Base-by-base conservation (phyloP, 2,329 filamentous ascomycete species). In the Acephala macrosclerotiorum region DNA sequence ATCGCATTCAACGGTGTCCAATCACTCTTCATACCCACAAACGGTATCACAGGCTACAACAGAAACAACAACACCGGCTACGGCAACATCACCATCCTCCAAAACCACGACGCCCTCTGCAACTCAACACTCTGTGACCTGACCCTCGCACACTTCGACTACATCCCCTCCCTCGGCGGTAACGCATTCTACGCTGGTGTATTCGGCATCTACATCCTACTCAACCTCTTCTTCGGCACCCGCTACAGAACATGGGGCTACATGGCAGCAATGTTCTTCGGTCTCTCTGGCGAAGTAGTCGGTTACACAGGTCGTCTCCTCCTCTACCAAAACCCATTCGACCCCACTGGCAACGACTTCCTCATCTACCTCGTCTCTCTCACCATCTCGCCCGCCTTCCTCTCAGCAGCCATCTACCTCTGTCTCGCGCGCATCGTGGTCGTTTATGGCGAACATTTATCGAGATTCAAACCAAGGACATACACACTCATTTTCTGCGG, bases 221-320 rank as follows among this genome's bases (percentile, higher is more conserved):
- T 79, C 33, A 85, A 88, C 56, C 47, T 85, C 22, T 77, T 75
- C 0, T 75, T 85, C 14, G 84, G 85, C 11, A 74, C 84, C 62
- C 79, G 77, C 63, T 84, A 82, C 74, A 81, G 80, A 66, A 85
- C 86, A 69, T 88, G 84, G 84, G 85, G 84, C 2, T 89, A 86
- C 77, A 78, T 80, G 65, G 68, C 82, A 18, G 81, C 81, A 55
- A 82, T 90, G 77, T 63, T 79, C 1, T 75, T 84, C 0, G 45
- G 59, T 16, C 38, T 61, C 6, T 11, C 18, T 1, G 26, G 20
- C n/a, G 87, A 89, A 74, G 75, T 87, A 26, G 75, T 85, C 1
- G 87, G 87, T 11, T 89, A 89, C 70, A 77, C 80, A 12, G 85
- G 84, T 2, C 80, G 86, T n/a, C 72, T 89, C 45, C 75, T 84